phyloP scores from a whole-genome alignment of 257 asterid species.

The Haberlea rhodopensis region DNA sequence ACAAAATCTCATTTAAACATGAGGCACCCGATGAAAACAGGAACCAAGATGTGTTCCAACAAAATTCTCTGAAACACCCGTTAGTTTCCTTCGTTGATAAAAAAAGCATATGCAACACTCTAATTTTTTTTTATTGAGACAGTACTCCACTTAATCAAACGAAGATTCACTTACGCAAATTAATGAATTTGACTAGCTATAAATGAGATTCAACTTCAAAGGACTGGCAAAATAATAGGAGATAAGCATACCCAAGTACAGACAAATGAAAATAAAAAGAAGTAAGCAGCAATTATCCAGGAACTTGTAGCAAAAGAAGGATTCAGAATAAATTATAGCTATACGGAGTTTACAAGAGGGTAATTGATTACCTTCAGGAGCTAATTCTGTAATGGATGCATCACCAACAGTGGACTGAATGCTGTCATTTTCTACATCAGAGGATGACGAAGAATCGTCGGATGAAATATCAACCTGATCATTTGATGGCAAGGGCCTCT shows the following conservation, averaged over 20 bases:
- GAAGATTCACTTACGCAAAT: too few species aligned
- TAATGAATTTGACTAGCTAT: too few species aligned
- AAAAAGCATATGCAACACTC: too few species aligned
- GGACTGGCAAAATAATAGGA: background rate
- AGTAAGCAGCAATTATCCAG: background rate
- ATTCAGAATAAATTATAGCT: conserved; percentile 5
- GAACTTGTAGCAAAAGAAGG: background rate
- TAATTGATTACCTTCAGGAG: conserved; percentile 54
- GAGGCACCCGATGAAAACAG: conserved; percentile 1
- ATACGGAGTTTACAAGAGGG: conserved; percentile 1
- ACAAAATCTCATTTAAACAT: background rate
- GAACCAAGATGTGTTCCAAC: background rate
- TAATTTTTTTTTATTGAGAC: too few species aligned
- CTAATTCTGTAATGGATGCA: conserved; percentile 32
- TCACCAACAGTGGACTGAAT: conserved; percentile 22
- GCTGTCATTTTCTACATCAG: conserved; percentile 37
- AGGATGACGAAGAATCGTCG: conserved; percentile 55
- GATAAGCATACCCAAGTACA: background rate
- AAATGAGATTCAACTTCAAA: too few species aligned
- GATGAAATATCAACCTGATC: conserved; percentile 62
- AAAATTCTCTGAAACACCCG: conserved; percentile 1
- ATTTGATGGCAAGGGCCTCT: conserved; percentile 30
- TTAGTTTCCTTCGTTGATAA: too few species aligned
- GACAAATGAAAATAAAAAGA: background rate
- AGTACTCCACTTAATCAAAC: too few species aligned